phyloP scores from a whole-genome alignment of 495 filamentous ascomycete species.

The Echria macrotheca region DNA sequence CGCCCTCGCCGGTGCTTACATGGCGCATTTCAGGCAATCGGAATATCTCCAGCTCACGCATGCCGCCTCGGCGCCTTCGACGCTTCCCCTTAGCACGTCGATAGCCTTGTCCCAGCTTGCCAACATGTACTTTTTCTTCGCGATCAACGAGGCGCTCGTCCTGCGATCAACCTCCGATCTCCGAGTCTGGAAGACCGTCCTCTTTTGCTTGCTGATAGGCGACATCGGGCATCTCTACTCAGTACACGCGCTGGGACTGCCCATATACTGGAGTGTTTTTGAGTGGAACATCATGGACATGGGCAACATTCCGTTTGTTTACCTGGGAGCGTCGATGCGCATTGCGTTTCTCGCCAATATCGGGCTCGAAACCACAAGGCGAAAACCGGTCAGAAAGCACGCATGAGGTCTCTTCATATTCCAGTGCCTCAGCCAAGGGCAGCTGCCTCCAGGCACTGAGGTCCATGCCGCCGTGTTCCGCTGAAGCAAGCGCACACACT shows the following conservation, averaged over 20 bases:
- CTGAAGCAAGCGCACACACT: too few relatives aligned
- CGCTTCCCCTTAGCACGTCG: slow-evolving; percentile 39
- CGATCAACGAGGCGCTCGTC: slow-evolving; percentile 63
- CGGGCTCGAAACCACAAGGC: slow-evolving; percentile 42
- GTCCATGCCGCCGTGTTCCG: too few relatives aligned
- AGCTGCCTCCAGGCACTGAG: too few relatives aligned
- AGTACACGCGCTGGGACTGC: slow-evolving; percentile 42
- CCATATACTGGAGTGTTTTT: slow-evolving; percentile 51
- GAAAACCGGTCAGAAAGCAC: too few relatives aligned
- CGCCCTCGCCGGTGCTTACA: slow-evolving; percentile 61
- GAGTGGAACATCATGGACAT: slow-evolving; percentile 61
- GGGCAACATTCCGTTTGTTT: slow-evolving; percentile 61
- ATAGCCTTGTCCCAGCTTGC: slow-evolving; percentile 58
- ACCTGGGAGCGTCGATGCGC: slow-evolving; percentile 50
- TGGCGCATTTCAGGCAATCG: slow-evolving; percentile 50
- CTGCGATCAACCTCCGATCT: slow-evolving; percentile 57
- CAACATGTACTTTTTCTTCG: slow-evolving; percentile 62
- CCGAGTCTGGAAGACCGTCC: slow-evolving; percentile 57
- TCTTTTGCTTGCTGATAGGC: slow-evolving; percentile 57
- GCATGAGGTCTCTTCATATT: too few relatives aligned
- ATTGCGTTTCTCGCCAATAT: slow-evolving; percentile 51
- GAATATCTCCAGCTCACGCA: slow-evolving; percentile 57
- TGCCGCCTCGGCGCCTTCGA: slow-evolving; percentile 36
- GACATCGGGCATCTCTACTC: slow-evolving; percentile 65
- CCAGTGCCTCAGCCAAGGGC: too few relatives aligned